phyloP scores from a whole-genome alignment of 2,329 filamentous ascomycete species.

The Emmonsiellopsis sp. region DNA sequence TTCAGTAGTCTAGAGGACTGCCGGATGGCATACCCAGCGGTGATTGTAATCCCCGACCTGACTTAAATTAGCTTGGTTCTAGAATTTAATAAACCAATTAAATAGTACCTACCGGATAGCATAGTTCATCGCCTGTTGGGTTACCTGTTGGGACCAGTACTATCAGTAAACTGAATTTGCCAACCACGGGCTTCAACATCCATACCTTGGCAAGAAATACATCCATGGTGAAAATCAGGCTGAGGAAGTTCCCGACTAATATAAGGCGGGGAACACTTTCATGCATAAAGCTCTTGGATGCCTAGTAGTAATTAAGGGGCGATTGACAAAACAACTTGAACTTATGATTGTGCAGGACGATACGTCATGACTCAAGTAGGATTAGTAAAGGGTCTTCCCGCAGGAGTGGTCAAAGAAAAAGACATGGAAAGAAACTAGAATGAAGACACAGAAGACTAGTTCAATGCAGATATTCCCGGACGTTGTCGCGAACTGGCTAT shows the following conservation, averaged over 20 bases:
- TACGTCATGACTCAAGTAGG: background rate
- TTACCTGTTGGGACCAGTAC: conserved; percentile 37
- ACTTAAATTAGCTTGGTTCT: background rate
- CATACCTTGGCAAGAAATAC: conserved; percentile 51
- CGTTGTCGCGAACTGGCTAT: background rate
- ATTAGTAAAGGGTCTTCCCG: background rate
- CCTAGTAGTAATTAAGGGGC: background rate
- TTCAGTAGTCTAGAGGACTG: conserved; percentile 72
- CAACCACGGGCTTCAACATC: background rate
- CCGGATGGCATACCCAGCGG: conserved; percentile 72
- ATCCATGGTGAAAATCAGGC: conserved; percentile 53
- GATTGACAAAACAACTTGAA: background rate
- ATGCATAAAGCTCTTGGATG: background rate
- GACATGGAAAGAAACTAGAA: too few relatives aligned
- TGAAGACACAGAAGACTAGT: background rate
- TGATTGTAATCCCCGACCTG: conserved; percentile 71
- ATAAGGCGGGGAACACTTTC: background rate
- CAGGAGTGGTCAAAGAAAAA: too few relatives aligned
- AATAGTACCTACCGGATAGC: conserved; percentile 53
- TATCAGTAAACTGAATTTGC: background rate
- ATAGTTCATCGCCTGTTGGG: conserved; percentile 80
- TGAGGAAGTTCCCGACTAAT: background rate
- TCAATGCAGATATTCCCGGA: background rate
- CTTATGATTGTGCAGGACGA: too few relatives aligned
- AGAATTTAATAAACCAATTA: background rate